phyloP scores from a whole-genome alignment of 176 grass and related monocot species.

The Carex cristatella region DNA sequence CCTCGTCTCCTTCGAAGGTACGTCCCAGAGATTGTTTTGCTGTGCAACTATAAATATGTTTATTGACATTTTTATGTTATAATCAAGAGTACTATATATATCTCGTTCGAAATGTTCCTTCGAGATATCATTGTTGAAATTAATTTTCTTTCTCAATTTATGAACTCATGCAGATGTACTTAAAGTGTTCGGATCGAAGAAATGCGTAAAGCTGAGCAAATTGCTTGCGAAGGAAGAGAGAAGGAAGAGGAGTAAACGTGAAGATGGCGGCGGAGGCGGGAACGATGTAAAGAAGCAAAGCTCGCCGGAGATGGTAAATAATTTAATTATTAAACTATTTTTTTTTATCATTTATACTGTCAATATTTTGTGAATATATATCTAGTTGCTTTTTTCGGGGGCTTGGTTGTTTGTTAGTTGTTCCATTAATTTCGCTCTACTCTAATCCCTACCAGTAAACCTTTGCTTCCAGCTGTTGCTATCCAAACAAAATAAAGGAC shows the following conservation, averaged over 20 bases:
- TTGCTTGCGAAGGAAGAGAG: conserved; percentile 36
- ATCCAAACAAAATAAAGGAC: background rate
- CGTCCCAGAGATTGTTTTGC: background rate
- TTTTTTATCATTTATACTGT: background rate
- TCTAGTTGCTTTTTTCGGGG: background rate
- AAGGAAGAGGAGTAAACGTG: conserved; percentile 19
- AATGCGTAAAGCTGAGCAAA: conserved; percentile 67
- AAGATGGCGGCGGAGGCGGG: conserved; percentile 29
- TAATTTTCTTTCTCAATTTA: background rate
- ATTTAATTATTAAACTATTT: background rate
- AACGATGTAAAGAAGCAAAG: background rate
- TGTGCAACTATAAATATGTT: too few relatives aligned
- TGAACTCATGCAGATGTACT: conserved; percentile 57
- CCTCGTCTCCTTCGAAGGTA: conserved; percentile 98
- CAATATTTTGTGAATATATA: background rate
- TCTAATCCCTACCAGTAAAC: background rate
- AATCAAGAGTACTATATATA: background rate
- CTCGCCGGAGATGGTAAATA: conserved; percentile 2
- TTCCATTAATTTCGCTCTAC: background rate
- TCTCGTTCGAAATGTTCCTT: background rate
- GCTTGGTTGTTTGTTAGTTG: background rate
- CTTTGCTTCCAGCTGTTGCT: background rate
- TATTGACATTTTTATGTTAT: background rate
- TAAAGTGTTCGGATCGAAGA: conserved; percentile 75
- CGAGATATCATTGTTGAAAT: background rate